phyloP scores from a whole-genome alignment of 164 flowering plant genomes.

The Liquidambar formosana region DNA sequence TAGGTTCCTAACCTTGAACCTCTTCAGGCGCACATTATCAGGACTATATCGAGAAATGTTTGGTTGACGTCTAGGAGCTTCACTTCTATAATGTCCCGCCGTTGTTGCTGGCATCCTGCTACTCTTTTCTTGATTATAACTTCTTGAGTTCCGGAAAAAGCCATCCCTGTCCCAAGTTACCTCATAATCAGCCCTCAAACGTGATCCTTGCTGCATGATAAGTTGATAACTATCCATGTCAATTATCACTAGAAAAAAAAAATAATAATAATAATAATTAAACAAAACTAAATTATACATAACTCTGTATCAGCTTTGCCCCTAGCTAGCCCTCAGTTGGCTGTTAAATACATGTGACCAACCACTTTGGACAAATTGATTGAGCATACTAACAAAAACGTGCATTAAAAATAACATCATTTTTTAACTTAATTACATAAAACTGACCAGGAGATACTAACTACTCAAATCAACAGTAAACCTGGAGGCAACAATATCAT shows the following conservation, averaged over 20 bases:
- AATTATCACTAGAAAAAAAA: background rate
- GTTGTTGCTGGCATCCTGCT: conserved; percentile 25
- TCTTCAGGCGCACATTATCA: conserved; percentile 51
- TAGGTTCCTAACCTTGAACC: conserved; percentile 60
- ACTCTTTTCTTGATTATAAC: conserved; percentile 38
- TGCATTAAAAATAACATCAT: too few relatives aligned
- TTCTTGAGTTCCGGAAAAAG: conserved; percentile 54
- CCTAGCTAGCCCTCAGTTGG: too few relatives aligned
- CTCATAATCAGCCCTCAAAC: conserved; percentile 79
- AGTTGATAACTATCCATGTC: conserved; percentile 12
- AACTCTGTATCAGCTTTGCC: too few relatives aligned
- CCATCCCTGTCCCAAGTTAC: conserved; percentile 82
- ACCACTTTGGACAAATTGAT: too few relatives aligned
- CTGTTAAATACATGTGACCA: too few relatives aligned
- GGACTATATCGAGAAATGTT: conserved; percentile 30
- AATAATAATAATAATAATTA: background rate
- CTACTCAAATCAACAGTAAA: too few relatives aligned
- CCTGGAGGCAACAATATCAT: too few relatives aligned
- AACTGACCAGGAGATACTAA: too few relatives aligned
- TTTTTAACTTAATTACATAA: too few relatives aligned
- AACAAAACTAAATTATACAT: background rate
- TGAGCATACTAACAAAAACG: too few relatives aligned
- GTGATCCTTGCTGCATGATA: conserved; percentile 79
- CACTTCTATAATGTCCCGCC: conserved; percentile 38
- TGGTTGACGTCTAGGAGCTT: conserved; percentile 41